A percentile compares a stretch with the other conserved stretches of the same genome.
Conservation (phyloP, 192 early-diverging fungal genomes). For the Geosiphon pyriformis region DNA sequence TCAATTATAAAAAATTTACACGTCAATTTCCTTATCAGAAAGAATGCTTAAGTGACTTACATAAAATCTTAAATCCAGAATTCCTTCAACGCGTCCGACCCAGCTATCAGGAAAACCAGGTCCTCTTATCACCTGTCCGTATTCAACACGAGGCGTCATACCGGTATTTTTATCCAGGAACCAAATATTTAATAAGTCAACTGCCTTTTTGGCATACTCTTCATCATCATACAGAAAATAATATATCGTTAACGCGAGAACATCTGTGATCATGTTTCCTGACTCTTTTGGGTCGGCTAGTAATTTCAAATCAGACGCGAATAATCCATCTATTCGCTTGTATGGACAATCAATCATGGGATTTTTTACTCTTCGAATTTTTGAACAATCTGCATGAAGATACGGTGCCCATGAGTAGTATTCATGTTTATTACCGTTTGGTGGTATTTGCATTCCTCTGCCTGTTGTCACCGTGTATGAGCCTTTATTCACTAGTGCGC, state of each 20-base stretch:
- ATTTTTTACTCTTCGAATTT: background rate
- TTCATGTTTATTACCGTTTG: constrained; percentile 1
- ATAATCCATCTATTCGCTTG: background rate
- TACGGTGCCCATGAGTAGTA: constrained; percentile 18
- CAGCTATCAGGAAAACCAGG: background rate
- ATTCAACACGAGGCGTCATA: background rate
- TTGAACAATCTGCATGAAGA: background rate
- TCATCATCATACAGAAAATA: constrained; percentile 2
- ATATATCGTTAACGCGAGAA: background rate
- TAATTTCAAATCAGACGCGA: background rate
- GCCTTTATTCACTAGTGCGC: background rate
- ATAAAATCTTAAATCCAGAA: constrained; percentile 3
- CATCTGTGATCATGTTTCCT: background rate
- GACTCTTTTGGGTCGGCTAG: constrained; percentile 10
- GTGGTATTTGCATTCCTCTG: background rate
- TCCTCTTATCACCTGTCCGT: background rate
- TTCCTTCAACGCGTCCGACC: background rate
- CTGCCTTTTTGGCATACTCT: constrained; percentile 8
- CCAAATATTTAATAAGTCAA: constrained; percentile 5
- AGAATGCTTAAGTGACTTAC: too few species aligned
- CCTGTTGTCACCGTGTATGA: constrained; percentile 11
- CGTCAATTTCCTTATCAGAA: too few species aligned
- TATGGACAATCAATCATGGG: constrained; percentile 5
- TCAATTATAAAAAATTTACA: too few species aligned
- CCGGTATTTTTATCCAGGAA: background rate